Evolutionary conservation across 2,329 filamentous ascomycete genomes (phyloP).

Genomic region (Aureobasidium vineae): DNA sequence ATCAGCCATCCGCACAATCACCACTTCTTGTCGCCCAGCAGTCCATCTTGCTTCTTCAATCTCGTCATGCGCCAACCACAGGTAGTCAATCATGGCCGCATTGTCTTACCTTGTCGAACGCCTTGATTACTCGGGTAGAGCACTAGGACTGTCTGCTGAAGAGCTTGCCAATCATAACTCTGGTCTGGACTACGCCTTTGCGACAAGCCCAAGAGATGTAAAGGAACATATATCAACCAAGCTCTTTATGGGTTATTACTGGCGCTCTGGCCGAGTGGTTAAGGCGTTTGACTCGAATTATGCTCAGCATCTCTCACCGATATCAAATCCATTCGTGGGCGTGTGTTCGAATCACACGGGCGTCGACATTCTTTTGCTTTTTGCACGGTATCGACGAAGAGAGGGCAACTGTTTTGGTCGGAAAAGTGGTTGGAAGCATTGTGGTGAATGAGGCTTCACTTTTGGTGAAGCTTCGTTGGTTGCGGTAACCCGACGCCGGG

Average conservation of each 20-base stretch:
- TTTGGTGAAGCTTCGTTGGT: background rate
- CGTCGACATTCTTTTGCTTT: conserved; percentile 6
- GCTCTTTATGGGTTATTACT: background rate
- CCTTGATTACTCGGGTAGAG: too few species aligned
- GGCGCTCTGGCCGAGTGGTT: conserved; percentile 21
- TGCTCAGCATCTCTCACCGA: background rate
- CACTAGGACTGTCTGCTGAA: too few species aligned
- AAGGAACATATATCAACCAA: too few species aligned
- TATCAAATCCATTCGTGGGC: conserved; percentile 23
- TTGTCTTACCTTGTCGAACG: too few species aligned
- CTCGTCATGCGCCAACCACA: too few species aligned
- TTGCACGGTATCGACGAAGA: background rate
- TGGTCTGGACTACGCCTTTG: too few species aligned
- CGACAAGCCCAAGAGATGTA: too few species aligned
- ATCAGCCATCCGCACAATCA: too few species aligned
- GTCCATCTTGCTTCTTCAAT: too few species aligned
- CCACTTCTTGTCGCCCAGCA: too few species aligned
- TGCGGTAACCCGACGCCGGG: background rate
- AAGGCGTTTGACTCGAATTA: conserved; percentile 19
- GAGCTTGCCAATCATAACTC: too few species aligned
- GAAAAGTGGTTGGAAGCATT: background rate
- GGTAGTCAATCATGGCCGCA: too few species aligned
- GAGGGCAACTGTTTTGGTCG: background rate
- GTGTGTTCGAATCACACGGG: conserved; percentile 15
- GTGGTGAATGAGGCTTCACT: background rate